phyloP scores from a whole-genome alignment of 23 red algal genomes.

The Agarophyton chilense region DNA sequence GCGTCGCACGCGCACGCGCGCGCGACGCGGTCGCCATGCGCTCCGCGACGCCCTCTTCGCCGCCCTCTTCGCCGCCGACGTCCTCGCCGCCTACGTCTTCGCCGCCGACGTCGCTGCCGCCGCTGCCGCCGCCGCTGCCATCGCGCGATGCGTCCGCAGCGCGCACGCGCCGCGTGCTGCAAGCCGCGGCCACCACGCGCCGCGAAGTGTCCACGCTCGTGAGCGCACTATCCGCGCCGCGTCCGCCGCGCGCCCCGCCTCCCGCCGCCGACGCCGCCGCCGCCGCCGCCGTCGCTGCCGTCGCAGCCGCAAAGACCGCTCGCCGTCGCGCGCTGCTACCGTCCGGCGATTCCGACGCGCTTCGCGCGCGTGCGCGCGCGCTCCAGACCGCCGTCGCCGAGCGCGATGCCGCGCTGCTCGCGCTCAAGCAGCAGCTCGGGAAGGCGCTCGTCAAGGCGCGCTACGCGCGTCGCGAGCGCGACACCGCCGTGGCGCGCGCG shows the following conservation, averaged over 20 bases:
- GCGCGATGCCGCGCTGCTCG: conserved; percentile 2
- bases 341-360: not conserved
- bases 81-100: no score
- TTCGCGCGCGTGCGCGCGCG: not conserved
- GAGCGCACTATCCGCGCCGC: not conserved
- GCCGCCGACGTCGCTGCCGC: no score
- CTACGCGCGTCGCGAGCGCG: conserved; percentile 28
- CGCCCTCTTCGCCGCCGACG: no score
- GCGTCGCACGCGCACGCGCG: no score
- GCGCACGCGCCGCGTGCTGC: conserved; percentile 19
- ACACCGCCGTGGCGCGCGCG: not conserved
- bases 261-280: no score
- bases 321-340: conserved; percentile 40
- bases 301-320: not conserved
- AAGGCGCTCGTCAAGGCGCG: conserved; percentile 29
- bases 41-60: no score
- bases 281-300: no score
- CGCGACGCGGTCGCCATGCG: no score
- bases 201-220: conserved; percentile 30
- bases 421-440: conserved; percentile 49
- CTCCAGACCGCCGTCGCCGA: not conserved
- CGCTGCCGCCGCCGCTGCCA: conserved; percentile 11
- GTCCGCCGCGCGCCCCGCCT: conserved; percentile 56
- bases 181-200: conserved; percentile 32
- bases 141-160: not conserved